Evolutionary conservation across 2,329 filamentous ascomycete genomes (phyloP).

Genomic region (Botrytis fragariae): DNA sequence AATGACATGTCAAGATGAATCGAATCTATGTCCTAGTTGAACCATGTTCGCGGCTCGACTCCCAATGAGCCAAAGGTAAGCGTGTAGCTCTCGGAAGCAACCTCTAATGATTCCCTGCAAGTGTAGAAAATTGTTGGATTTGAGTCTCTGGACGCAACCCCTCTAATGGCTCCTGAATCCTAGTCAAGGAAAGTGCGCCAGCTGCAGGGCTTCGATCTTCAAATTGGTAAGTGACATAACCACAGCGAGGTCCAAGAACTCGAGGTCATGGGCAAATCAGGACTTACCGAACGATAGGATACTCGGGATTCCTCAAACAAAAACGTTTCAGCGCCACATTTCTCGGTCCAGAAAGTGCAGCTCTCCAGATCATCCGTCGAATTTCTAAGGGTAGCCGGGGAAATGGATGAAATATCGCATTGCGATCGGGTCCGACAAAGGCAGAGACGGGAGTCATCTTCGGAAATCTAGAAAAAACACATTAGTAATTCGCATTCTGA

Average conservation of each 20-base stretch:
- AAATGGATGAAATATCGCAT: background rate
- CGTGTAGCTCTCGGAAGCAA: background rate
- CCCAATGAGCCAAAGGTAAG: background rate
- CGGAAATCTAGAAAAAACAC: background rate
- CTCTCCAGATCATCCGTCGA: background rate
- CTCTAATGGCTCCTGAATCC: background rate
- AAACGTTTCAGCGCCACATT: background rate
- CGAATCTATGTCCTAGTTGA: background rate
- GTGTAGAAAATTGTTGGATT: background rate
- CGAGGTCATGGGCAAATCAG: background rate
- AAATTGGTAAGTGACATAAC: background rate
- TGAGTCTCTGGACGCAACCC: background rate
- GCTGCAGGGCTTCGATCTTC: background rate
- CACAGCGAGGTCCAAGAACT: background rate
- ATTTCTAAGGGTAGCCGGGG: background rate
- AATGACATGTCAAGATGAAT: background rate
- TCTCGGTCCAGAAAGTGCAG: background rate
- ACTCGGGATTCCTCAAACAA: background rate
- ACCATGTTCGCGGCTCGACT: background rate
- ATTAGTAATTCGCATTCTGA: background rate
- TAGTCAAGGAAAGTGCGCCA: no score
- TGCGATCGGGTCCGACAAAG: background rate
- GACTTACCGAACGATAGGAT: background rate
- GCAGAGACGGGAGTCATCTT: background rate
- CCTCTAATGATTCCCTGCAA: background rate